Conservation (phyloP, 192 early-diverging fungal species). For the Rhizoclosmatium sp. region DNA sequence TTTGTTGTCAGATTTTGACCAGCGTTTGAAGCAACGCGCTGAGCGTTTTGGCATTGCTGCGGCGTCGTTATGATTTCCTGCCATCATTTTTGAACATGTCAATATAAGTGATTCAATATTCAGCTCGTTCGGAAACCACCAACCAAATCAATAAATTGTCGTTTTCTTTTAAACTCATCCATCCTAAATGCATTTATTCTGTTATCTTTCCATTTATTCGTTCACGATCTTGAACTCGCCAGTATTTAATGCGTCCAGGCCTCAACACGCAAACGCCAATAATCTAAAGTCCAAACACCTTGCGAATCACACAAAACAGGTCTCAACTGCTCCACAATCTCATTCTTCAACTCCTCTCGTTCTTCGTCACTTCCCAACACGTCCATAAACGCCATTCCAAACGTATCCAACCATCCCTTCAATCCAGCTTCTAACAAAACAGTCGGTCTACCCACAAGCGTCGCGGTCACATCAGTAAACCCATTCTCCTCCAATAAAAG, state of each 20-base stretch:
- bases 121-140: too few relatives aligned
- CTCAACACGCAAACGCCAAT: conserved; percentile 42
- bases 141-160: too few relatives aligned
- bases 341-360: conserved; percentile 25
- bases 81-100: too few relatives aligned
- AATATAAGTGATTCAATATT: too few relatives aligned
- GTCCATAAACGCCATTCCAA: conserved; percentile 68
- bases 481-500: conserved; percentile 58
- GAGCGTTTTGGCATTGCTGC: not conserved
- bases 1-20: not conserved
- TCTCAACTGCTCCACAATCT: conserved; percentile 39
- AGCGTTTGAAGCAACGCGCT: not conserved
- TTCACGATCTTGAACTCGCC: too few relatives aligned
- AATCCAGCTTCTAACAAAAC: conserved; percentile 54
- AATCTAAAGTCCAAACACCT: conserved; percentile 44
- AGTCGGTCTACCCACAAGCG: conserved; percentile 63
- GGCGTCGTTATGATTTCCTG: not conserved
- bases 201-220: too few relatives aligned
- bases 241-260: conserved; percentile 7
- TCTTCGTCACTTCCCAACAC: conserved; percentile 43
- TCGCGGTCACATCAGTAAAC: conserved; percentile 56
- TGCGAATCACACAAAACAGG: conserved; percentile 43
- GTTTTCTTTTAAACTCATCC: too few relatives aligned
- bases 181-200: too few relatives aligned
- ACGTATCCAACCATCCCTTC: conserved; percentile 71